phyloP scores from a whole-genome alignment of 1,139 yeast species.

The Candida pseudoviswanathii region DNA sequence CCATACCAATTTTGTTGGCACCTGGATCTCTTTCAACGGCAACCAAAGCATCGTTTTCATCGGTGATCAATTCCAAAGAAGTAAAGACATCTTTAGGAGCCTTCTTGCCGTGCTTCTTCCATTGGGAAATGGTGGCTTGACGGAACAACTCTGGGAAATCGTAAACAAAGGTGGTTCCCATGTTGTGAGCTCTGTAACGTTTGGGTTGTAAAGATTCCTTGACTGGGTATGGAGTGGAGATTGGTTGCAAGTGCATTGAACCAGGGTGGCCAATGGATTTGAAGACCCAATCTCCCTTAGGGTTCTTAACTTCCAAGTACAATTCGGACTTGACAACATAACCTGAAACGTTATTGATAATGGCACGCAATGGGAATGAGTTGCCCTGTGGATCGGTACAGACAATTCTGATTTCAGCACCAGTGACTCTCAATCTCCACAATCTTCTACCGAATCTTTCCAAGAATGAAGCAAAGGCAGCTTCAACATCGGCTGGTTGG shows the following conservation, averaged over 20 bases:
- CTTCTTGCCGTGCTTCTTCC: conserved; percentile 72
- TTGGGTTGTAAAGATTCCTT: conserved; percentile 98
- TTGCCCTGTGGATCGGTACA: conserved; percentile 88
- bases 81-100: conserved; percentile 79
- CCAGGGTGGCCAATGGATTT: conserved; percentile 94
- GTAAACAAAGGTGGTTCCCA: conserved; percentile 97
- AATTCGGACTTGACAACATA: conserved; percentile 95
- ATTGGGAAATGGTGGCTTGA: conserved; percentile 82
- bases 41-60: conserved; percentile 73
- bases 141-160: conserved; percentile 99
- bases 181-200: conserved; percentile 95
- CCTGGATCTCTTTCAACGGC: conserved; percentile 96
- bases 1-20: conserved; percentile 95
- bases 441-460: conserved; percentile 96
- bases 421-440: conserved; percentile 95
- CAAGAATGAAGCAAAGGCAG: conserved; percentile 95
- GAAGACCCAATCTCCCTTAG: conserved; percentile 95
- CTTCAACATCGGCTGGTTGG: conserved; percentile 93
- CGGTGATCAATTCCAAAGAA: conserved; percentile 81
- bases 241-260: conserved; percentile 94
- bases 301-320: conserved; percentile 90
- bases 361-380: conserved; percentile 94
- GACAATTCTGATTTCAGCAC: conserved; percentile 95
- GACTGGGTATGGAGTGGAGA: conserved; percentile 94
- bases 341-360: conserved; percentile 94